Base-by-base conservation (phyloP, 768 basidiomycete species). In the Candolleomyces eurysporus region DNA sequence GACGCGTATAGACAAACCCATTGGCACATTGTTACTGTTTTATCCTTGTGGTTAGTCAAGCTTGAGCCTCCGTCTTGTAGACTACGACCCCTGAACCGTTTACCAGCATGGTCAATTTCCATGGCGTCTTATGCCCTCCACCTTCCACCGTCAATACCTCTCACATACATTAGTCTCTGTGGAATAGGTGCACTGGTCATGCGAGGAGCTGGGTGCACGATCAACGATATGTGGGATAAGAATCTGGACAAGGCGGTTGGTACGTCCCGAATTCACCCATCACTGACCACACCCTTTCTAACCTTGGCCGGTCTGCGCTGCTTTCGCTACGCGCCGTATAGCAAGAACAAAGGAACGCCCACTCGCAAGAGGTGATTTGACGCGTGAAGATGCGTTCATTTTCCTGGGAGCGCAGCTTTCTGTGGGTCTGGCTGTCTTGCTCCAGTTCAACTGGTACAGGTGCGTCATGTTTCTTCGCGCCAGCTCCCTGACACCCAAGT, bases 211-310 rank as follows among this genome's bases (percentile, higher is more conserved):
- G 97, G 97, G 3, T 99, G 97, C 74, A 98, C 94, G 3, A 96
- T 99, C 67, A 99, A 99, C 72, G 97, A 99, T 71, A 88, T 99
- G 87, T 98, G 97, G 96, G 97, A 99, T 75, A 83, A 82, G 64
- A 87, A 92, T 63, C 84, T 97, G 49, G 97, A 99, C 80, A 88
- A 86, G 70, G 87, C 89, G 43, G 97, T 98, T 53, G 94, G 96
- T 95, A 69, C 65, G 82, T 68, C 61, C 51, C 43, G 36, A 31
- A 32, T 4, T 30, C 19, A 11, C 58, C 31, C 59, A 17, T 7
- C n/a, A 43, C 39, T 52, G 32, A 22, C 50, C 48, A 13, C 11
- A 43, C 4, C 36, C 42, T 13, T 48, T 30, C 32, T 31, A 48
- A 42, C 16, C 19, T 30, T 13, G 61, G 14, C 49, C 31, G 14